Percentiles rank a stretch among this genome's conserved stretches.
phyloP scores from a whole-genome alignment of 2,329 filamentous ascomycete genomes.

The Arachnopeziza araneosa region DNA sequence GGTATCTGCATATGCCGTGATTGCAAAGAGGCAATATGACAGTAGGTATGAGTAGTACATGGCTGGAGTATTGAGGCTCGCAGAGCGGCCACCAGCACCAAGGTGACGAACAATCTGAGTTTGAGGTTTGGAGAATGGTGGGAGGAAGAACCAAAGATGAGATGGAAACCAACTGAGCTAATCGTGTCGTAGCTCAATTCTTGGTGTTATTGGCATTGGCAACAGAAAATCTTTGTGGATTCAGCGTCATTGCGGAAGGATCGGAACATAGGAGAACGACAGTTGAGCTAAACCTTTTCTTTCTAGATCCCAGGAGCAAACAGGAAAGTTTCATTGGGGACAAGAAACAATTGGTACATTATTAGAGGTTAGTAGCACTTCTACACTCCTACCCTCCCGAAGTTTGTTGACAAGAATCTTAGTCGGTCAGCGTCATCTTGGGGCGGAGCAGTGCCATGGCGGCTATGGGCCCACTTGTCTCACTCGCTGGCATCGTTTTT shows the following conservation, averaged over 20 bases:
- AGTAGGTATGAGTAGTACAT: conserved; percentile 23
- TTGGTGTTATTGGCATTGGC: too few relatives aligned
- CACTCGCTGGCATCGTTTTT: neutral
- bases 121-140: neutral
- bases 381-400: neutral
- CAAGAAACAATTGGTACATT: neutral
- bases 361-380: neutral
- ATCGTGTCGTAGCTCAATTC: too few relatives aligned
- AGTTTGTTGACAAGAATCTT: neutral
- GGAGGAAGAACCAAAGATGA: neutral
- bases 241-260: too few relatives aligned
- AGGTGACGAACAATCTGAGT: neutral
- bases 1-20: conserved; percentile 20
- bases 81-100: neutral
- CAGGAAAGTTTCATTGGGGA: too few relatives aligned
- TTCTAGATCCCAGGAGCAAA: neutral
- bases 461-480: neutral
- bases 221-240: too few relatives aligned
- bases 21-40: conserved; percentile 29
- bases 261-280: too few relatives aligned
- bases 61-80: neutral
- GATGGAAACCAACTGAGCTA: too few relatives aligned
- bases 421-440: neutral
- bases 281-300: neutral
- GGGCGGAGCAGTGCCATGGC: neutral